Evolutionary conservation across 2,329 filamentous ascomycete species (phyloP), one percentile per base, ranked within the genome.

Genomic region (Zasmidium cellare): DNA sequence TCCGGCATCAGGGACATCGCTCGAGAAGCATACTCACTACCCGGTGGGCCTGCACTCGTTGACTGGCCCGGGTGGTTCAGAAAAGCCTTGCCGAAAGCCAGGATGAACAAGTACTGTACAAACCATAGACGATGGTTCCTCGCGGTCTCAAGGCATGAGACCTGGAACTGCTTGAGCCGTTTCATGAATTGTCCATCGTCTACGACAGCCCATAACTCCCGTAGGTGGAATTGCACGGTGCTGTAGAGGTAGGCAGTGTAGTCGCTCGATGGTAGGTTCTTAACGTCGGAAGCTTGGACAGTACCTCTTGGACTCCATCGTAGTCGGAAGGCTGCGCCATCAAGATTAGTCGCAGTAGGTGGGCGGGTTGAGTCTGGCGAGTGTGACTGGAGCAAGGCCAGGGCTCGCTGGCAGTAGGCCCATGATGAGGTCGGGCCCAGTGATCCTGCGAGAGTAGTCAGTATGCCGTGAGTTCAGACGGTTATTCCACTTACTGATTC

Each of bases 21-120:
- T 20, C 48, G 49, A 51, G 24, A 64, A 16, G 58, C 58, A 18
- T 57, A 57, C 19, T 60, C 51, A 72, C 57, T 72, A 80, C 80
- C 63, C 73, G 77, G 41, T 41, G 35, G 35, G 16, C 7, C 35
- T 5, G 35, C 7, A 18, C 5, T 3, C 16, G 35, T 41, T 3
- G 35, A 9, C 5, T 41, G 11, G 35, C 35, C 35, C 7, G 35
- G 35, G 16, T 41, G 35, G 16, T 41, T 41, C 7, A 41, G 35
- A 14, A 41, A 41, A 9, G 35, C 35, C 16, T 41, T 41, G 35
- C 35, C 35, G n/a, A 41, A 41, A 14, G 35, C 35, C 7, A 41
- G 35, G 11, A 41, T n/a, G n/a, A 41, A 41, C 3, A 41, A 14
- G 16, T 41, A 41, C 35, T 41, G 6, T 14, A 41, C 35, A 14